These are phyloP conservation scores for Plasmodium gaboni DNA, from an alignment of 169 alveolate species.

Conservation along the genomic window DNA sequence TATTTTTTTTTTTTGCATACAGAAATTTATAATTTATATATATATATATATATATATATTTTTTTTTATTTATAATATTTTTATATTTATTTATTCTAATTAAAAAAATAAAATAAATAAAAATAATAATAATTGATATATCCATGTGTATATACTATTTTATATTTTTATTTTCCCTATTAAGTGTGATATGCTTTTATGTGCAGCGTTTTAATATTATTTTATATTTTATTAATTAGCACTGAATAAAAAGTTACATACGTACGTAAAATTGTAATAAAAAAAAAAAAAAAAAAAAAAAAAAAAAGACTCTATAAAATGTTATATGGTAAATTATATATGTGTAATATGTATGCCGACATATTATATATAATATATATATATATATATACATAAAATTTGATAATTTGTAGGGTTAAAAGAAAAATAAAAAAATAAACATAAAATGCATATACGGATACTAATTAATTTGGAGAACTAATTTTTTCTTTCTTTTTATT, in stretches of 20 bases:
- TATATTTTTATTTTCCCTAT: conserved; percentile 1
- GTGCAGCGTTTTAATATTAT: background rate
- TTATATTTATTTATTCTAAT: background rate
- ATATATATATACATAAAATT: no score
- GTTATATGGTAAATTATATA: background rate
- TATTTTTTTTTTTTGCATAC: no score
- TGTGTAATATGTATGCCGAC: background rate
- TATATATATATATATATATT: no score
- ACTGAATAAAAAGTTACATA: background rate
- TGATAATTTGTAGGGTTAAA: background rate
- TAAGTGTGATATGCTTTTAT: background rate
- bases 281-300: conserved; percentile 4
- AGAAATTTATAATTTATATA: no score
- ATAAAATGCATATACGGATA: background rate
- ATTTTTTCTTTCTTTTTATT: background rate
- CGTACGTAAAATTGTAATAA: background rate
- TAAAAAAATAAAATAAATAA: background rate
- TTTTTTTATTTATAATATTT: no score
- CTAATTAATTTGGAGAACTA: background rate
- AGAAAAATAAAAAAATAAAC: background rate
- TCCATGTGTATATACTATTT: conserved; percentile 2
- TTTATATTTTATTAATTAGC: no score
- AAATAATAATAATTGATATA: conserved; percentile 2
- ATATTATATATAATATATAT: no score
- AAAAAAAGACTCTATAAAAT: background rate